Evolutionary conservation across 257 asterid genomes (phyloP).

Genomic region (Schizonepeta tenuifolia): DNA sequence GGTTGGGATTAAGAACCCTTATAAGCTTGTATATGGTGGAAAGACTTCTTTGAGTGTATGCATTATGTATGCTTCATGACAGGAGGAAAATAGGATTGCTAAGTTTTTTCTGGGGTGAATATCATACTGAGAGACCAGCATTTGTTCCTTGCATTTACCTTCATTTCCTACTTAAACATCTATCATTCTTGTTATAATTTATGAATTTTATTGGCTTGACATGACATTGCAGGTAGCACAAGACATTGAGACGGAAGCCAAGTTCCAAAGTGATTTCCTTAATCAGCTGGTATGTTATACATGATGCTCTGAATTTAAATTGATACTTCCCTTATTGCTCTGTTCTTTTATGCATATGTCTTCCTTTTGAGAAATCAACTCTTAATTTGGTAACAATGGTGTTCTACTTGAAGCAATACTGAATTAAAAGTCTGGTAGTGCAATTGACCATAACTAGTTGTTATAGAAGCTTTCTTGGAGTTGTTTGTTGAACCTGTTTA

Average conservation of each 20-base stretch:
- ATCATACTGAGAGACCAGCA: background rate
- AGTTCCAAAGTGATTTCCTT: conserved; percentile 71
- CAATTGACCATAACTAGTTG: background rate
- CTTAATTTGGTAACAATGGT: background rate
- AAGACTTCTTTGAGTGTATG: background rate
- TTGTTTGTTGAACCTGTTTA: background rate
- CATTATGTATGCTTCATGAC: background rate
- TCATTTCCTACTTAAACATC: background rate
- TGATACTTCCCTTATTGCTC: background rate
- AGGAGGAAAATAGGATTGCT: background rate
- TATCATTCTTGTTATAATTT: background rate
- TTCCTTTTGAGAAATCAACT: background rate
- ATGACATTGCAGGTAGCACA: conserved; percentile 74
- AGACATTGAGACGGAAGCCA: conserved; percentile 69
- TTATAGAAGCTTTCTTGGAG: background rate
- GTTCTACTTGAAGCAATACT: background rate
- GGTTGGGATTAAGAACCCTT: background rate
- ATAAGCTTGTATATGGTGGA: background rate
- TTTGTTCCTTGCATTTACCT: conserved; percentile 9
- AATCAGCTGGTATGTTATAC: conserved; percentile 66
- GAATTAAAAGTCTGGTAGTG: background rate
- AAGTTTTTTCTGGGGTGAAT: background rate
- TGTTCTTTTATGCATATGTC: background rate
- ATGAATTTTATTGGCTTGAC: conserved; percentile 8
- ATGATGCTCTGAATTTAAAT: conserved; percentile 6